Percentiles rank a stretch among this genome's conserved stretches.
These are phyloP conservation scores for Zopfochytrium polystomum DNA, from an alignment of 371 early-diverging fungal species.

Conservation along the genomic window DNA sequence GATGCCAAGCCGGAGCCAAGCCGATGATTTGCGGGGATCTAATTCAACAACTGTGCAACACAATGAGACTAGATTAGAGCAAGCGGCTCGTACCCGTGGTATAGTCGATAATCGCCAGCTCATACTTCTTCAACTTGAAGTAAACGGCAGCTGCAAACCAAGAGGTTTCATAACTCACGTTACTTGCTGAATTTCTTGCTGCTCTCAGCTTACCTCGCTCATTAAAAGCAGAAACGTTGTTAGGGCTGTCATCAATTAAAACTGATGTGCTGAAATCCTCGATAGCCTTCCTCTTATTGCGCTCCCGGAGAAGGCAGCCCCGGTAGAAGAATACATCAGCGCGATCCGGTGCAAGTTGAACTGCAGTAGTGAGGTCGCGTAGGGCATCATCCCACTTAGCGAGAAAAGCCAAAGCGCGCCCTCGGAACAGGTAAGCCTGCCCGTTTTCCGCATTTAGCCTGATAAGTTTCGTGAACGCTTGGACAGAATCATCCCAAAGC, in stretches of 20 bases:
- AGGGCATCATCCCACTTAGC: slow-evolving; percentile 46
- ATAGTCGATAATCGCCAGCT: slow-evolving; percentile 45
- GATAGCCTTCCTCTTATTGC: slow-evolving; percentile 42
- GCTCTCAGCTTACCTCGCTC: slow-evolving; percentile 41
- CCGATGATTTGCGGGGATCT: slow-evolving; percentile 35
- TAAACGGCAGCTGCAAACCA: slow-evolving; percentile 37
- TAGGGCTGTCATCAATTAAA: slow-evolving; percentile 41
- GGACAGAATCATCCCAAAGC: slow-evolving; percentile 48
- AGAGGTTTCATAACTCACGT: not conserved
- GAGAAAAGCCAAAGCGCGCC: slow-evolving; percentile 40
- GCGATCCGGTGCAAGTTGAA: slow-evolving; percentile 42
- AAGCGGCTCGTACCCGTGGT: slow-evolving; percentile 25
- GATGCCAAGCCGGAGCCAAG: slow-evolving; percentile 49
- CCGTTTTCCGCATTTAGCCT: slow-evolving; percentile 37
- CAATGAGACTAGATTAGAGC: not conserved
- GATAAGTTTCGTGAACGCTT: slow-evolving; percentile 45
- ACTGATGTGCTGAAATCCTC: slow-evolving; percentile 48
- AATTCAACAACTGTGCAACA: slow-evolving; percentile 41
- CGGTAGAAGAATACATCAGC: slow-evolving; percentile 43
- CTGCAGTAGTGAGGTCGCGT: slow-evolving; percentile 44
- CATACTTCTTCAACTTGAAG: slow-evolving; percentile 41
- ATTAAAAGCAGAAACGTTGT: slow-evolving; percentile 40
- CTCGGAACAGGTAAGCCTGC: slow-evolving; percentile 36
- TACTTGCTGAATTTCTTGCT: not conserved
- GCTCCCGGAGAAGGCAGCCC: slow-evolving; percentile 45